Percentiles rank a stretch among this genome's conserved stretches.
Conservation (phyloP, 495 filamentous ascomycete species). For the Aspergillus bertholletiae region DNA sequence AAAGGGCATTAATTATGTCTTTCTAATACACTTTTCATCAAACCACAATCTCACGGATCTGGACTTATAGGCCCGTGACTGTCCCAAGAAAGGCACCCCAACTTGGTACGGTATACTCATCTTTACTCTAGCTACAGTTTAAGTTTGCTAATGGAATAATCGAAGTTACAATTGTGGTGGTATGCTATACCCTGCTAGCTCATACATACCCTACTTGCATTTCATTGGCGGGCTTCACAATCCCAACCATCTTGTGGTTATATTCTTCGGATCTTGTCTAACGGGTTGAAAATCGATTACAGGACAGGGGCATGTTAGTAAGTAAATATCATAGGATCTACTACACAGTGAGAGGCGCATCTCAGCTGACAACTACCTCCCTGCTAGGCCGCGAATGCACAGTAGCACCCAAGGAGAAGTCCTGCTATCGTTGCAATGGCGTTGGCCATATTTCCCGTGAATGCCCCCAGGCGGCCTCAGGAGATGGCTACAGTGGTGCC, state of each 20-base stretch:
- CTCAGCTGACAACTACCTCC: background rate
- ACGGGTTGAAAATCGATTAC: slow-evolving; percentile 7
- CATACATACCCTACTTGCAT: slow-evolving; percentile 12
- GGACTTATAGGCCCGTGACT: slow-evolving; percentile 73
- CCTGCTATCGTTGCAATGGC: slow-evolving; percentile 90
- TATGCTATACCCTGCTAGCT: slow-evolving; percentile 34
- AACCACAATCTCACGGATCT: slow-evolving; percentile 21
- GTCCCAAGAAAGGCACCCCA: slow-evolving; percentile 87
- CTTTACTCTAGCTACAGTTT: background rate
- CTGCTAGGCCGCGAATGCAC: slow-evolving; percentile 82
- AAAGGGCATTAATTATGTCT: background rate
- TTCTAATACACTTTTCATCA: background rate
- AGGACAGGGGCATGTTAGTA: slow-evolving; percentile 88
- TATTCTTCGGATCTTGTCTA: slow-evolving; percentile 7
- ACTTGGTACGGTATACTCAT: slow-evolving; percentile 62
- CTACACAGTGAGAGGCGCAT: slow-evolving; percentile 4
- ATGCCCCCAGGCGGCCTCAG: slow-evolving; percentile 61
- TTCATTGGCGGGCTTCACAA: background rate
- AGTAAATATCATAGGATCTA: slow-evolving; percentile 26
- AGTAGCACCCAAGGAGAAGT: slow-evolving; percentile 85
- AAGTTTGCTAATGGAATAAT: slow-evolving; percentile 14
- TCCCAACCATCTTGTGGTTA: background rate
- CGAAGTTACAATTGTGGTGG: slow-evolving; percentile 75
- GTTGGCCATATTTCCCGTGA: slow-evolving; percentile 92
- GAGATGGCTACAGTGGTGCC: slow-evolving; percentile 45